Base-by-base conservation (phyloP, 768 basidiomycete genomes). In the Xerocomellus amylosporus region DNA sequence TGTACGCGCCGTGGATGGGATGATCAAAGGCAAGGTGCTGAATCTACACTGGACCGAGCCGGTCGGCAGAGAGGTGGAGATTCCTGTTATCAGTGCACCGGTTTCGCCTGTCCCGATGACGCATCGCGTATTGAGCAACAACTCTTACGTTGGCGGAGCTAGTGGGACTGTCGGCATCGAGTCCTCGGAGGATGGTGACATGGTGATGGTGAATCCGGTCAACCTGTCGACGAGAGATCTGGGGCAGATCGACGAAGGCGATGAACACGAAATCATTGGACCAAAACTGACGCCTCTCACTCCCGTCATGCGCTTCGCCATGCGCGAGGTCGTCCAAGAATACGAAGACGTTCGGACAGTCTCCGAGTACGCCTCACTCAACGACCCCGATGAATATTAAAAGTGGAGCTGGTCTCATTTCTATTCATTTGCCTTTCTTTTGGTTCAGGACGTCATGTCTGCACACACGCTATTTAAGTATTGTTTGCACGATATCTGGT, bases 241-340 rank as follows among this genome's bases (percentile, higher is more conserved):
- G 37, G 71, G 70, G 28, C 74, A 77, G 43, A 75, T 75, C 31
- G 78, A 81, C 49, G 80, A 82, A 53, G 78, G 78, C 15, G 77
- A 79, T 50, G 73, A 79, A 26, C 81, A 84, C 56, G 78, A 86
- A 50, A 57, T 76, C 26, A 76, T 90, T 33, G 88, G 88, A 12
- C 90, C 90, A 13, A 87, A 87, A 68, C 66, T 93, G 53, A 77
- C 90, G 31, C 86, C 91, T 9, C 80, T 82, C 17, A 87, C 89
- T 2, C 88, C 90, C 2, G 88, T 93, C 55, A 88, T 92, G 84
- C 76, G 85, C 28, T 90, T 75, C 67, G 91, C 91, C 44, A 93
- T 93, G 89, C 75, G 83, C 47, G 85, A 89, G 65, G 90, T 93
- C 9, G 81, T 93, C 17, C 79, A 83, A 63, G 91, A 93, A 71